Base-by-base conservation (phyloP, 345 rosid species). In the Populus nigra region DNA sequence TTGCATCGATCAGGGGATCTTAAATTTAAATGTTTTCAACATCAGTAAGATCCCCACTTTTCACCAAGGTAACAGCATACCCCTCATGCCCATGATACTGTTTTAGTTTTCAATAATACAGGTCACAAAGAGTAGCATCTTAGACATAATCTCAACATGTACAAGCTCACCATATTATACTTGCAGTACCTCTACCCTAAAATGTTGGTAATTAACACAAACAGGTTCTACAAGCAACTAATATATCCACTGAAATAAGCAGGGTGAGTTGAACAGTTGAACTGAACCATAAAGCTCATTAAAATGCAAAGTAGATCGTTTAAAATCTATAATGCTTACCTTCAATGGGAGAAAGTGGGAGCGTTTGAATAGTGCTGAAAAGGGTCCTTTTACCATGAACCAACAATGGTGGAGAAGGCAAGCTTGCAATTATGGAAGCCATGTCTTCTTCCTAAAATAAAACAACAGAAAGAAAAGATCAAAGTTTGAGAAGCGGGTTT, bases 391-490 rank as follows among this genome's bases (percentile, higher is more conserved):
- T 84, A 61, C 77, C 85, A 25, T 77, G 84, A 15, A 85, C 78
- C 79, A 83, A 29, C 72, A 90, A 80, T 78, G 87, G 81, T 6
- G 92, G 77, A 73, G 74, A 47, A 77, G 85, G 81, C 79, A 88
- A 77, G 77, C 27, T 80, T 62, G 90, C 86, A 75, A 86, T 55
- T n/a, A 91, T 66, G 13, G 94, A 88, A 86, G 93, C 90, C 98
- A 90, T 91, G 47, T 29, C 35, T 12, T 80, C 73, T 84, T 78
- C 80, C 23, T 76, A 73, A 29, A 31, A 74, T 55, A 13, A 20
- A 33, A 31, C 7, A 53, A 55, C 13, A 36, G 23, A 68, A 17
- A 59, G 17, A 33, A 74, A 65, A 65, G 3, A 68, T 59, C 25
- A 43, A 66, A 33, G 12, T 74, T 27, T 68, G 70, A 25, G 9